A percentile compares a stretch with the other conserved stretches of the same genome.
These are phyloP conservation scores for Plasmodium malariae DNA, from an alignment of 169 alveolate species.

Conservation along the genomic window DNA sequence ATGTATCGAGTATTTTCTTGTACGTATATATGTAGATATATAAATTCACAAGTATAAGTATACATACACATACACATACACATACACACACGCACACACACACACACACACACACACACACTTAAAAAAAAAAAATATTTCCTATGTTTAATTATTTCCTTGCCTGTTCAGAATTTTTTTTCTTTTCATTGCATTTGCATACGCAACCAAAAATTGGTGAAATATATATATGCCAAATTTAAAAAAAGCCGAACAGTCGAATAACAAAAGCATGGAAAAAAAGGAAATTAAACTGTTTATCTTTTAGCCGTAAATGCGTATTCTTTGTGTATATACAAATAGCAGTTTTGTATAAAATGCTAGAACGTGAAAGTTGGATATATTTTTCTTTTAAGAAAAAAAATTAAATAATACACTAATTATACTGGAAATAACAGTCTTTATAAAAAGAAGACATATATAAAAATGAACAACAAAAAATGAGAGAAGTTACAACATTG, in stretches of 20 bases:
- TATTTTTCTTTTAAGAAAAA: not conserved
- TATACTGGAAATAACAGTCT: slow-evolving; percentile 1
- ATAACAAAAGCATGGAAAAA: not conserved
- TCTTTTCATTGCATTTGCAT: slow-evolving; percentile 25
- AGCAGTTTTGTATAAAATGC: not conserved
- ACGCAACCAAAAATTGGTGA: slow-evolving; percentile 32
- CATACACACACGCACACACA: not conserved
- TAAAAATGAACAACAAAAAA: not conserved
- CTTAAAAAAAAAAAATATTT: slow-evolving; percentile 1
- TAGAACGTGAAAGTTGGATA: slow-evolving; percentile 14
- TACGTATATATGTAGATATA: slow-evolving; percentile 15
- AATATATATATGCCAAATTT: slow-evolving; percentile 5
- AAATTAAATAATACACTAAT: not conserved
- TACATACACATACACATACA: slow-evolving; percentile 13
- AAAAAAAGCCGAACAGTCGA: too few relatives aligned
- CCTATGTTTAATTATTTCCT: slow-evolving; percentile 11
- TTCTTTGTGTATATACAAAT: not conserved
- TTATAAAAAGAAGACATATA: not conserved
- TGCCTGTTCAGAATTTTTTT: slow-evolving; percentile 22
- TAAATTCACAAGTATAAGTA: too few relatives aligned
- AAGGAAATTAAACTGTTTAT: slow-evolving; percentile 4
- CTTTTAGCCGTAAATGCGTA: slow-evolving; percentile 8
- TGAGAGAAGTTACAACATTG: not conserved
- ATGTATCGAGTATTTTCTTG: not conserved
- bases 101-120: not conserved